Percentiles rank a stretch among this genome's conserved stretches.
Evolutionary conservation across 1,284 basidiomycete species (phyloP).

Genomic region (Trametes sp.): DNA sequence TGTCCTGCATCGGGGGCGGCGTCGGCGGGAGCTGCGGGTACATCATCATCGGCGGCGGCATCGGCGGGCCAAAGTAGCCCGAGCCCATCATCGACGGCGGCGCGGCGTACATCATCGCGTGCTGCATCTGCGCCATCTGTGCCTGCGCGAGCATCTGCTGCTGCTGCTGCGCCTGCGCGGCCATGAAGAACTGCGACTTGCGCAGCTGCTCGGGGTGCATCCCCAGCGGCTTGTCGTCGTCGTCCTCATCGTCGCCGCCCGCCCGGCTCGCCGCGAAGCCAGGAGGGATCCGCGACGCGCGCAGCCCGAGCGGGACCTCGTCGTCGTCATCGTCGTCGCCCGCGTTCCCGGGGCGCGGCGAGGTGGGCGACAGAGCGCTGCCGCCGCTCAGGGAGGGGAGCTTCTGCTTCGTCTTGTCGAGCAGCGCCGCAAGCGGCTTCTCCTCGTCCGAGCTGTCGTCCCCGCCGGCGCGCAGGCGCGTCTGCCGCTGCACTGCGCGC

Average conservation of each 20-base stretch:
- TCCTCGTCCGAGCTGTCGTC: constrained; percentile 75
- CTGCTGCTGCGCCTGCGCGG: constrained; percentile 62
- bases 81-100: constrained; percentile 71
- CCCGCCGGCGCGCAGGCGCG: constrained; percentile 39
- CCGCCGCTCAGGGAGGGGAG: constrained; percentile 54
- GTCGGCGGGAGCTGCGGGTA: constrained; percentile 52
- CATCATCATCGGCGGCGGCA: constrained; percentile 60
- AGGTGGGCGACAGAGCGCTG: constrained; percentile 42
- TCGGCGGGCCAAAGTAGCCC: constrained; percentile 63
- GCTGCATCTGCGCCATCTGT: constrained; percentile 75
- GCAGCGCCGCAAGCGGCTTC: constrained; percentile 67
- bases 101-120: constrained; percentile 72
- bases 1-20: constrained; percentile 72
- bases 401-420: constrained; percentile 59
- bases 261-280: constrained; percentile 25
- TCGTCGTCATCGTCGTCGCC: constrained; percentile 58
- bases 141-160: constrained; percentile 78
- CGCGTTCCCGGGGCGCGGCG: constrained; percentile 8
- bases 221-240: constrained; percentile 65
- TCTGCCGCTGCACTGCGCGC: constrained; percentile 53
- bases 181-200: constrained; percentile 73
- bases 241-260: constrained; percentile 38
- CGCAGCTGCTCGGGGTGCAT: constrained; percentile 81
- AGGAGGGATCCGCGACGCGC: constrained; percentile 51
- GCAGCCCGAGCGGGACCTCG: constrained; percentile 71